Evolutionary conservation across 495 filamentous ascomycete species (phyloP).

Genomic region (Penicillium canescens): DNA sequence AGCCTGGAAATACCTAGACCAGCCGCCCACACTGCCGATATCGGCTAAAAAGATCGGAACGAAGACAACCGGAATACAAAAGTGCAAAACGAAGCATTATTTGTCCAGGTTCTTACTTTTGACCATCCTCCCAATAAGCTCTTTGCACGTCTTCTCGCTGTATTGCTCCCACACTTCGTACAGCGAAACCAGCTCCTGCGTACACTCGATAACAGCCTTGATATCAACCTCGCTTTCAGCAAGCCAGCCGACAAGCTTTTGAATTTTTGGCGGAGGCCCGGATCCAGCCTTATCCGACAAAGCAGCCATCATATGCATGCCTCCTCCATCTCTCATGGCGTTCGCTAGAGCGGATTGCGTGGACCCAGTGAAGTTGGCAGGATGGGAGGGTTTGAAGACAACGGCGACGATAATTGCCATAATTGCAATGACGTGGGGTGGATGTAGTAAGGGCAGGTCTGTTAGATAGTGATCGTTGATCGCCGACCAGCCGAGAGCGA

Average conservation of each 20-base stretch:
- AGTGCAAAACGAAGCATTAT: conserved; percentile 30
- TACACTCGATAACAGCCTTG: conserved; percentile 87
- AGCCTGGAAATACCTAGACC: too few species aligned
- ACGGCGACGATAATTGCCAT: conserved; percentile 87
- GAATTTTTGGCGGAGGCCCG: conserved; percentile 57
- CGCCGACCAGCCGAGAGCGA: conserved; percentile 74
- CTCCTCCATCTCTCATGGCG: conserved; percentile 41
- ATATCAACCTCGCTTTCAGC: conserved; percentile 93
- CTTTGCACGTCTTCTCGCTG: conserved; percentile 78
- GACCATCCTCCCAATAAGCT: conserved; percentile 78
- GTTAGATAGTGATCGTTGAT: conserved; percentile 98
- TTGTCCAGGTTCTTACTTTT: conserved; percentile 82
- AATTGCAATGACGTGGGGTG: conserved; percentile 87
- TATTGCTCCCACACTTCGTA: conserved; percentile 93
- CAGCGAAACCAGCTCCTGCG: conserved; percentile 91
- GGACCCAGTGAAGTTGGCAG: conserved; percentile 38
- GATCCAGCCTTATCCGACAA: conserved; percentile 35
- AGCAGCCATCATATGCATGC: conserved; percentile 42
- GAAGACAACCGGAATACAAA: neutral
- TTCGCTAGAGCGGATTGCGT: conserved; percentile 39
- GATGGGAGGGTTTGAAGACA: conserved; percentile 64
- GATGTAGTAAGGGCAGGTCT: conserved; percentile 82
- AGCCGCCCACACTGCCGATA: neutral
- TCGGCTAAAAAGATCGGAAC: conserved; percentile 1
- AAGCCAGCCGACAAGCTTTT: conserved; percentile 79